phyloP scores from a whole-genome alignment of 2,329 filamentous ascomycete genomes.

The Penicillium sp. region DNA sequence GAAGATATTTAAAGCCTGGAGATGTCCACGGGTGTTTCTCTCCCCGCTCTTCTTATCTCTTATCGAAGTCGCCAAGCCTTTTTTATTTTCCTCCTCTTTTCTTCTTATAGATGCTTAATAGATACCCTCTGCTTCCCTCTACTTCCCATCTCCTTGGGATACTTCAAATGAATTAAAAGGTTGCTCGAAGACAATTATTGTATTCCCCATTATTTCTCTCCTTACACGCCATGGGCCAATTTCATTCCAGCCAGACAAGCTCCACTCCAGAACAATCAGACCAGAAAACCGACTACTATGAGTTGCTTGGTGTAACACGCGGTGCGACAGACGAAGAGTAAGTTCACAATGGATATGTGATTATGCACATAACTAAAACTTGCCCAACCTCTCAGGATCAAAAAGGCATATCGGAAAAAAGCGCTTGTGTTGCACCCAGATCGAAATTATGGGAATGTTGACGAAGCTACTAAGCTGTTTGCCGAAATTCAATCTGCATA shows the following conservation, averaged over 20 bases:
- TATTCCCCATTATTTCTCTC: neutral
- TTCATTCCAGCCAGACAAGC: slow-evolving; percentile 35
- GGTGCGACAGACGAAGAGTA: slow-evolving; percentile 79
- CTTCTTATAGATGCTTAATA: neutral
- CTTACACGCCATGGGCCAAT: slow-evolving; percentile 40
- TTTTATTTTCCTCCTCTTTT: neutral
- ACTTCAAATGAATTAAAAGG: neutral
- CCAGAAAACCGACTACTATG: slow-evolving; percentile 58
- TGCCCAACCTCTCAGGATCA: slow-evolving; percentile 60
- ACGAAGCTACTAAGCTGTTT: slow-evolving; percentile 78
- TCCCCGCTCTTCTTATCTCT: neutral
- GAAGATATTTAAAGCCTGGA: neutral
- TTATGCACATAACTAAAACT: neutral
- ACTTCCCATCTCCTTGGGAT: neutral
- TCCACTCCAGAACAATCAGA: slow-evolving; percentile 18
- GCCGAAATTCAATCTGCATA: slow-evolving; percentile 92
- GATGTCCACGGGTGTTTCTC: neutral
- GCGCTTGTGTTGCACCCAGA: slow-evolving; percentile 94
- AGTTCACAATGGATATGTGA: slow-evolving; percentile 25
- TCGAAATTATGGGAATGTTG: slow-evolving; percentile 82
- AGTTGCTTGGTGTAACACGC: slow-evolving; percentile 71
- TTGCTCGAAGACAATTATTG: neutral
- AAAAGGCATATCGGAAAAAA: slow-evolving; percentile 86
- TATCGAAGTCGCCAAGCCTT: neutral
- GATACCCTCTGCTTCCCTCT: too few species aligned